phyloP scores from a whole-genome alignment of 2,329 filamentous ascomycete genomes.

The Calcarisporium arbuscula region DNA sequence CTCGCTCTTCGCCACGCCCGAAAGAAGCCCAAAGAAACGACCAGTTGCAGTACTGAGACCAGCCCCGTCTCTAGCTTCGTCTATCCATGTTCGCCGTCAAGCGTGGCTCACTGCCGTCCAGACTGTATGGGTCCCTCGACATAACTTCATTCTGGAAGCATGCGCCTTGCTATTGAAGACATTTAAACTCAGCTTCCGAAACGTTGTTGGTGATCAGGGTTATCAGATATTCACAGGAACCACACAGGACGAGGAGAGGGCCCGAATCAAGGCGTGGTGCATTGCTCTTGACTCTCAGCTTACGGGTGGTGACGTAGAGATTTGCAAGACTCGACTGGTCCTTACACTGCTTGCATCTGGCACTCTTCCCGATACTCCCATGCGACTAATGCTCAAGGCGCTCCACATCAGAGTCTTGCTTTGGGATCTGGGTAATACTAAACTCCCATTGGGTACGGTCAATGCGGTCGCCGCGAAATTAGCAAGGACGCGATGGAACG shows the following conservation, averaged over 20 bases:
- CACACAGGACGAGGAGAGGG: constrained; percentile 78
- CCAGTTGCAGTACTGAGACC: constrained; percentile 39
- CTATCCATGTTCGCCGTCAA: constrained; percentile 77
- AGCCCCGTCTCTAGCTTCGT: constrained; percentile 69
- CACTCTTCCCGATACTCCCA: constrained; percentile 77
- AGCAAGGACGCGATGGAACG: constrained; percentile 73
- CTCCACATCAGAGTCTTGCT: constrained; percentile 85
- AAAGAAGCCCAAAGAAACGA: constrained; percentile 46
- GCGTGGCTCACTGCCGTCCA: constrained; percentile 93
- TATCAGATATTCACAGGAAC: constrained; percentile 76
- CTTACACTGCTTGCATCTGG: constrained; percentile 83
- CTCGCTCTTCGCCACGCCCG: constrained; percentile 37
- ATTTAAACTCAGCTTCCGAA: constrained; percentile 72
- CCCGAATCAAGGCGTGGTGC: constrained; percentile 83
- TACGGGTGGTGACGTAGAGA: constrained; percentile 81
- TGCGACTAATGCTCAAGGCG: constrained; percentile 83
- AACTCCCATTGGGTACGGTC: constrained; percentile 57
- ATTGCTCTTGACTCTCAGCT: constrained; percentile 92
- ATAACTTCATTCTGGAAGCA: constrained; percentile 80
- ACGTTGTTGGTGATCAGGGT: constrained; percentile 66
- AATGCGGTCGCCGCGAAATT: constrained; percentile 67
- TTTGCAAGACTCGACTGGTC: constrained; percentile 79
- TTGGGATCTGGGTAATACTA: constrained; percentile 66
- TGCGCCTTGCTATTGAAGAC: constrained; percentile 75
- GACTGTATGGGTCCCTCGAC: constrained; percentile 83